Evolutionary conservation across 1,139 yeast species (phyloP), one percentile per base, ranked within the genome.

Genomic region (Pichia sp.): DNA sequence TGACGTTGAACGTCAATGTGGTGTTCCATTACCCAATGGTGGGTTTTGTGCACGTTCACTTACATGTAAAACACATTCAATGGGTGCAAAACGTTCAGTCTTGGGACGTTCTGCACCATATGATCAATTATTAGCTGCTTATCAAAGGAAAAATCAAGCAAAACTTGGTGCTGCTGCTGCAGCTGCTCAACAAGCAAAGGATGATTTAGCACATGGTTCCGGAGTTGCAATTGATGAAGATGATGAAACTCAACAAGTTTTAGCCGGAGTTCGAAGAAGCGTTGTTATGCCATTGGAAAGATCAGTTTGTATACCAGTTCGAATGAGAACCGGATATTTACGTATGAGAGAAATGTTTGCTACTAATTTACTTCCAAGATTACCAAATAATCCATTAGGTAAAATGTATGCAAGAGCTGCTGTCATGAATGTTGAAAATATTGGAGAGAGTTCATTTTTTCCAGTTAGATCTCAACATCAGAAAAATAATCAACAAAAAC

Each of bases 1-100:
- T 42, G 96, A 93, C 68, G 95, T 93, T 45, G 97, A 93, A 66
- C 84, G 81, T 59, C 98, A 93, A 69, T 93, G 99, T 75, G 99
- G 99, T 67, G 99, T 93, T 9, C 88, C 91, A 3, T 71, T 93
- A 55, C 90, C 96, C 0, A 85, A 85, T 57, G 98, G 98, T 13
- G 96, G 95, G 0, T 83, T 83, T 62, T 93, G 99, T 75, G 96
- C 97, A 8, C 77, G 99, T 52, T 89, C 97, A 0, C 74, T 93
- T 57, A 93, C 99, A 0, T 93, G 99, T 75, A 93, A 93, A 67
- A 90, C 98, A 0, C 99, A 93, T 69, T 88, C 97, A 0, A 91
- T 93, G 97, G 97, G 97, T 30, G 96, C 97, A 28, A 93, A 93
- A 64, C 79, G 99, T 62, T 93, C 96, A 1, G 99, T 93, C 28